Base-by-base conservation (phyloP, 2,329 filamentous ascomycete genomes). In the Neonectria magnoliae region DNA sequence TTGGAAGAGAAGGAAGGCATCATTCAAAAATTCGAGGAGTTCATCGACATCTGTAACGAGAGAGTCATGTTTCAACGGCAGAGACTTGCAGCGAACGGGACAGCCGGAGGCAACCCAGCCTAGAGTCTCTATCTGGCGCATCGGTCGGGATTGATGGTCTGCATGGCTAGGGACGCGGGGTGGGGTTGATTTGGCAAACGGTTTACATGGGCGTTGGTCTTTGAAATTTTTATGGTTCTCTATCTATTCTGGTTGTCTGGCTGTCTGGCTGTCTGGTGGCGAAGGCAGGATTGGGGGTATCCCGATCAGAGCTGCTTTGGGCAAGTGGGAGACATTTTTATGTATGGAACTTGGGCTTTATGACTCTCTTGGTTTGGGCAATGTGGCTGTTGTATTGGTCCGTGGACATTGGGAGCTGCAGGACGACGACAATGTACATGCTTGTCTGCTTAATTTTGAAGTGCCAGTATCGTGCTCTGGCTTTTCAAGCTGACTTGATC, bases 41-140 rank as follows among this genome's bases (percentile, higher is more conserved):
- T 91, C 58, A 90, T 91, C 71, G 88, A 91, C 76, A 89, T 91
- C 59, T 90, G 88, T 75, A 91, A 91, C 71, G 83, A 89, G 74
- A 81, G 88, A 54, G 88, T 90, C 66, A 90, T 90, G 82, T 81
- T 89, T 57, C 87, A 88, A 75, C 80, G 87, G 55, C 85, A 88
- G 72, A 81, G 85, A 66, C 79, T 90, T 29, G 76, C 76, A 54
- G 77, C 70, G 27, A 74, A 68, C 50, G 62, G 67, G 41, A 69
- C 72, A 44, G 66, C 71, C 36, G 74, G 69, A 4, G 72, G 70
- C 45, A 77, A 71, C 36, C 68, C 75, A 51, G 67, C 71, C 47
- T 72, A 65, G 73, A 61, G 57, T 57, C 59, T 44, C 25, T 48
- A 66, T 58, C 45, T 61, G 69, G 62, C 61, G 62, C 54, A 66